phyloP scores from a whole-genome alignment of 768 basidiomycete genomes.

The Boletus tomentosulus region DNA sequence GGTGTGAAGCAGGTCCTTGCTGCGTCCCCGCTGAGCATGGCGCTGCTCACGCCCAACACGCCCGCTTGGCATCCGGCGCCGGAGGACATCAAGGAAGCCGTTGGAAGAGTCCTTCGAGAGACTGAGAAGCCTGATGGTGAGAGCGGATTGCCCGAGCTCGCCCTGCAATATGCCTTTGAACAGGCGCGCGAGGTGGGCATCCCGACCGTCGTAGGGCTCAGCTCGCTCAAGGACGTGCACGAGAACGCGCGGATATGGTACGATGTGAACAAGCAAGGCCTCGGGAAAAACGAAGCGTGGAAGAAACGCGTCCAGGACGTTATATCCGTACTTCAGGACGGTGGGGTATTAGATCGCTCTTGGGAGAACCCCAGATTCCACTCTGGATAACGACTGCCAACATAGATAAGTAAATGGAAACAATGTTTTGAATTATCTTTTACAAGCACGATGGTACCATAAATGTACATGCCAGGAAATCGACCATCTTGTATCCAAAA shows the following conservation, averaged over 20 bases:
- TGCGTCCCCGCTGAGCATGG: slow-evolving; percentile 86
- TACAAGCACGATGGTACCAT: slow-evolving; percentile 20
- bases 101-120: slow-evolving; percentile 32
- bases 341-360: slow-evolving; percentile 58
- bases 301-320: slow-evolving; percentile 40
- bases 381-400: slow-evolving; percentile 2
- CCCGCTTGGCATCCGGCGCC: slow-evolving; percentile 82
- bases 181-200: slow-evolving; percentile 41
- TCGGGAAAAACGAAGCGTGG: slow-evolving; percentile 35
- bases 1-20: slow-evolving; percentile 63
- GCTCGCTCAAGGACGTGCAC: slow-evolving; percentile 70
- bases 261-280: slow-evolving; percentile 42
- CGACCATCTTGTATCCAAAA: slow-evolving; percentile 10
- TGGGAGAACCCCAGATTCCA: slow-evolving; percentile 58
- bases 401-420: background rate
- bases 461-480: slow-evolving; percentile 18
- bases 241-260: slow-evolving; percentile 67
- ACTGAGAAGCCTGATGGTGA: slow-evolving; percentile 38
- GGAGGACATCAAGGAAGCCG: slow-evolving; percentile 41
- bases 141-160: slow-evolving; percentile 51
- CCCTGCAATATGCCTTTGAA: slow-evolving; percentile 67
- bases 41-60: slow-evolving; percentile 55
- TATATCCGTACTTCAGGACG: slow-evolving; percentile 40
- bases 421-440: slow-evolving; percentile 19
- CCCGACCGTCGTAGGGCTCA: slow-evolving; percentile 71